These are phyloP conservation scores for Capronia coronata DNA, from an alignment of 2,329 filamentous ascomycete genomes.

Conservation along the genomic window DNA sequence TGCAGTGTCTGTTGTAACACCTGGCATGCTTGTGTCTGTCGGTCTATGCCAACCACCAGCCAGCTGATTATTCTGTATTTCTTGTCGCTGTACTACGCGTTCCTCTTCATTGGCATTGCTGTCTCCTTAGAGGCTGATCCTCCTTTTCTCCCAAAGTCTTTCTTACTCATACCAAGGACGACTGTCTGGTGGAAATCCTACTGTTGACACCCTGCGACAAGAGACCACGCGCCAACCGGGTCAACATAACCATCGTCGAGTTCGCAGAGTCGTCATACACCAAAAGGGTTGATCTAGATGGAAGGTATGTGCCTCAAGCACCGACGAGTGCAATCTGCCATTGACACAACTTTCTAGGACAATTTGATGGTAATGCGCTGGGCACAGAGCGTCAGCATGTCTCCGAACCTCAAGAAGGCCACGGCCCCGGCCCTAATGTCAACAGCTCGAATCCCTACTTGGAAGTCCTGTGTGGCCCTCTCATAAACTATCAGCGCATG, in stretches of 20 bases:
- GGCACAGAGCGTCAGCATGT: slow-evolving; percentile 7
- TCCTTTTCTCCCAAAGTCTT: neutral
- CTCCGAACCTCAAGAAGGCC: slow-evolving; percentile 21
- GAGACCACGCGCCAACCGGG: no score
- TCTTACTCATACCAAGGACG: no score
- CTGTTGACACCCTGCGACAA: no score
- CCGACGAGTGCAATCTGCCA: neutral
- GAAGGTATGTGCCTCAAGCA: slow-evolving; percentile 7
- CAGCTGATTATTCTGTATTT: neutral
- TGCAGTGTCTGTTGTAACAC: no score
- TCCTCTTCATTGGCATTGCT: neutral
- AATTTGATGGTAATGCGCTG: slow-evolving; percentile 9
- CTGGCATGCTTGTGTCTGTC: no score
- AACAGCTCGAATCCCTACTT: slow-evolving; percentile 29
- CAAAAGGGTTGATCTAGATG: neutral
- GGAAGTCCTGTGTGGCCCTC: slow-evolving; percentile 43
- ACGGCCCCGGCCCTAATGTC: slow-evolving; percentile 27
- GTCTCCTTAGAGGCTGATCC: neutral
- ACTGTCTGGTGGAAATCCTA: no score
- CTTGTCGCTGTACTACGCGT: neutral
- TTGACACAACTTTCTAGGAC: slow-evolving; percentile 11
- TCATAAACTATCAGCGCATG: slow-evolving; percentile 46
- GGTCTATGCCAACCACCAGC: no score
- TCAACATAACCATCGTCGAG: no score
- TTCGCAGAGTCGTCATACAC: neutral